Evolutionary conservation across 2,329 filamentous ascomycete genomes (phyloP).

Genomic region (Salinomyces thailandicus): DNA sequence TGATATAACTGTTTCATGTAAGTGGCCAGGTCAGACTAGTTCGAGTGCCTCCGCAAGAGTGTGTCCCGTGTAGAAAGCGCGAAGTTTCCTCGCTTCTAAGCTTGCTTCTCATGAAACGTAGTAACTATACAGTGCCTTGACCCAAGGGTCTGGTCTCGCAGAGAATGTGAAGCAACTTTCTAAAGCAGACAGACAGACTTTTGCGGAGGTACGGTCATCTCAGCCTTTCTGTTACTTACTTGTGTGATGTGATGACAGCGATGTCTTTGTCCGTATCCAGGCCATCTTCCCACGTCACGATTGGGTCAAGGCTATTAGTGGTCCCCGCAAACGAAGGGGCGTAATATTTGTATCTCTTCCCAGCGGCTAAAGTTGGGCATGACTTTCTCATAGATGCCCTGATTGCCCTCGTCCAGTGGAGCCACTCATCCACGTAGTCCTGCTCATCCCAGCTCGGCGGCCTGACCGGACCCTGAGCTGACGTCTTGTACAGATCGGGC

Average conservation of each 20-base stretch:
- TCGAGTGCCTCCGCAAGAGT: too few relatives aligned
- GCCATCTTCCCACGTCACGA: constrained; percentile 44
- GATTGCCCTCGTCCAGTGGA: constrained; percentile 44
- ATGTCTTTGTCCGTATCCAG: constrained; percentile 42
- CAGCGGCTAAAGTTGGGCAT: constrained; percentile 41
- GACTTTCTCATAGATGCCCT: constrained; percentile 33
- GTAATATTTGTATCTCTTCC: constrained; percentile 40
- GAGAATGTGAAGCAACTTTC: too few relatives aligned
- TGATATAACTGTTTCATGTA: constrained; percentile 56
- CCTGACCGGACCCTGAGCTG: constrained; percentile 42
- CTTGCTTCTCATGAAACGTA: too few relatives aligned
- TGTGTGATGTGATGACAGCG: constrained; percentile 48
- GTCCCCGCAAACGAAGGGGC: constrained; percentile 50
- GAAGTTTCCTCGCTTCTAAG: too few relatives aligned
- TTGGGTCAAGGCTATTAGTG: constrained; percentile 41
- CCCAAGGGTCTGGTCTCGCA: too few relatives aligned
- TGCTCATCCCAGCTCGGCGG: constrained; percentile 44
- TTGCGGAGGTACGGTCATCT: too few relatives aligned
- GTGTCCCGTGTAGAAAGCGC: too few relatives aligned
- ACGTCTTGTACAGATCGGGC: constrained; percentile 48
- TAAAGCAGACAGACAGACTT: too few relatives aligned
- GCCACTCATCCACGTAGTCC: constrained; percentile 49
- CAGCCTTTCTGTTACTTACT: too few relatives aligned
- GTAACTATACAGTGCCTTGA: not conserved
- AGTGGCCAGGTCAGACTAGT: constrained; percentile 5